Evolutionary conservation across 1,284 basidiomycete genomes (phyloP), one percentile per base, ranked within the genome.

Genomic region (Ustilago trichophora): DNA sequence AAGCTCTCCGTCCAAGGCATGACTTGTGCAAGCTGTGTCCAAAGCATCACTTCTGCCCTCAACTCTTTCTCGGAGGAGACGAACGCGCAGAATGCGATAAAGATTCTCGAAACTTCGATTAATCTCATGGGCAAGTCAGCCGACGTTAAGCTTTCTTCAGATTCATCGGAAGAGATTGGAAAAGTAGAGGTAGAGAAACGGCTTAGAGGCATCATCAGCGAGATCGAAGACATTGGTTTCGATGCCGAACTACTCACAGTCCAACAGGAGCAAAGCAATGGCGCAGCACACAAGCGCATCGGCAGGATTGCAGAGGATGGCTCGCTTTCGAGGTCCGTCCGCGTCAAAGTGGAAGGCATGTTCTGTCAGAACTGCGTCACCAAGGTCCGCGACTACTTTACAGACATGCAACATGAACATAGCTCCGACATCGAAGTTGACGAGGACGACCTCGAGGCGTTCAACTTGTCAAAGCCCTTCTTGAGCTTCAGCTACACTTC

Each of bases 1-100:
- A 81, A 82, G 3, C 82, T 89, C 24, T 84, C 86, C 1, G 77
- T 90, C 10, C 83, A 84, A 1, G 88, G 88, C 10, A 88, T 89
- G 87, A 86, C 69, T 6, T 73, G 72, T 19, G 53, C 68, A 16
- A 60, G 55, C 26, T 73, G 71, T 18, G 71, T 73, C 1, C 53
- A 55, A 26, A 59, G 65, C 42, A 49, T 73, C 41, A 51, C 29
- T 9, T 62, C 51, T 6, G 51, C 58, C 8, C 45, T 64, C 36
- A 21, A 50, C 25, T 27, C 54, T 12, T 58, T 43, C 10, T 26
- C 58, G 3, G 27, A 54, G 21, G 8, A 54, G 33, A 47, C 49
- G 15, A 53, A 54, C 27, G 9, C 62, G 6, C 16, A n/a, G 1
- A 34, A 31, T 4, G 25, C 34, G 10, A 31, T 52, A 34, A 46